These are phyloP conservation scores for Viola odorata DNA, from an alignment of 345 rosid genomes.

Conservation along the genomic window DNA sequence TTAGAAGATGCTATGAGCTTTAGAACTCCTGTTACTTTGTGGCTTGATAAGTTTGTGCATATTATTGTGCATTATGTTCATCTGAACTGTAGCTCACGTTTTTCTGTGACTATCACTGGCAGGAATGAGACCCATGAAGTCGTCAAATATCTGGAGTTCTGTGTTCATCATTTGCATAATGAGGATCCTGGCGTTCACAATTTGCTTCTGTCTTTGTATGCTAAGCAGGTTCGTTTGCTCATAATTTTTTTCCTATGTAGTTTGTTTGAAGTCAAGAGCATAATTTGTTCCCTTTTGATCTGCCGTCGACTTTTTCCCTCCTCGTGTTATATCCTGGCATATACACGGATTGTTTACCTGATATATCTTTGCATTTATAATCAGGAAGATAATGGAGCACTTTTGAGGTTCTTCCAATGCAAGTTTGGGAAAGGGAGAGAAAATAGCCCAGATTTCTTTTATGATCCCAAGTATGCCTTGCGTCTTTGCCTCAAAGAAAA, in stretches of 20 bases:
- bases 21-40: too few relatives aligned
- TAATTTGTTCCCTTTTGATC: too few relatives aligned
- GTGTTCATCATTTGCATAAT: constrained; percentile 78
- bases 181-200: constrained; percentile 99
- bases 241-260: too few relatives aligned
- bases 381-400: constrained; percentile 93
- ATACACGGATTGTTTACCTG: constrained; percentile 2
- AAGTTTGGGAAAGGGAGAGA: constrained; percentile 93
- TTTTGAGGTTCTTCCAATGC: constrained; percentile 89
- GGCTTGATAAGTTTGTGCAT: too few relatives aligned
- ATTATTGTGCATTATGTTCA: too few relatives aligned
- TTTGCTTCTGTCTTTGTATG: constrained; percentile 84
- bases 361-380: constrained; percentile 13
- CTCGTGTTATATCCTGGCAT: too few relatives aligned
- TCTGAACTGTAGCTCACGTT: constrained; percentile 8
- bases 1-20: too few relatives aligned
- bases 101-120: constrained; percentile 22
- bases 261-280: too few relatives aligned
- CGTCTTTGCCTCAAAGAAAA: constrained; percentile 95
- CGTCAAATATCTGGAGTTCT: constrained; percentile 87
- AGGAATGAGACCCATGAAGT: constrained; percentile 99
- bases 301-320: background rate
- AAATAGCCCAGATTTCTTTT: constrained; percentile 87
- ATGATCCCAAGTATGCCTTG: constrained; percentile 95
- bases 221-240: constrained; percentile 71